Percentiles rank a stretch among this genome's conserved stretches.
These are phyloP conservation scores for Talaromyces trachyspermus DNA, from an alignment of 495 filamentous ascomycete species.

Conservation along the genomic window DNA sequence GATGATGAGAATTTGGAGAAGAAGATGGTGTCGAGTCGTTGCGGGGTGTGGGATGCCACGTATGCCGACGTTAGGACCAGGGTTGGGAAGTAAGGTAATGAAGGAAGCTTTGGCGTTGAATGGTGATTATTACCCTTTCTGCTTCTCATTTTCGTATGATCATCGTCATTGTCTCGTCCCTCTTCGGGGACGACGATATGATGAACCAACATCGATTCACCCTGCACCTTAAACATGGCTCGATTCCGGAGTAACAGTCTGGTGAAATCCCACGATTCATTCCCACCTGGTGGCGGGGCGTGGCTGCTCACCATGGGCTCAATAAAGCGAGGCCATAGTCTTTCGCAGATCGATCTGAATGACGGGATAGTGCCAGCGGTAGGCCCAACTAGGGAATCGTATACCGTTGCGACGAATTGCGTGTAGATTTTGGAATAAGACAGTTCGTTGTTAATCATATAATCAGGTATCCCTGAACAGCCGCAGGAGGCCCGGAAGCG, in stretches of 20 bases:
- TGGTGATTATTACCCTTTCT: neutral
- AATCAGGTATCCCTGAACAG: conserved; percentile 22
- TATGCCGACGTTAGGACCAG: conserved; percentile 81
- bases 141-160: conserved; percentile 8
- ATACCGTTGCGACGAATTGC: conserved; percentile 35
- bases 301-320: conserved; percentile 36
- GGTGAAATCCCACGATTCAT: conserved; percentile 70
- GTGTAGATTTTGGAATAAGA: conserved; percentile 23
- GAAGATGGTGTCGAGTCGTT: conserved; percentile 66
- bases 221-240: conserved; percentile 68
- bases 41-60: conserved; percentile 81
- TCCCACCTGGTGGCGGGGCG: conserved; percentile 24
- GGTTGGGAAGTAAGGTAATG: conserved; percentile 72
- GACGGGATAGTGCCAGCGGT: conserved; percentile 37
- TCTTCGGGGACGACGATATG: conserved; percentile 54
- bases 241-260: conserved; percentile 69
- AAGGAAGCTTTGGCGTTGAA: conserved; percentile 30
- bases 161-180: conserved; percentile 20
- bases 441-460: conserved; percentile 7
- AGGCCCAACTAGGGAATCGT: conserved; percentile 35
- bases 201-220: conserved; percentile 64
- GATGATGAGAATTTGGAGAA: conserved; percentile 76
- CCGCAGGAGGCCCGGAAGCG: conserved; percentile 32
- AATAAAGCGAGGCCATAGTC: conserved; percentile 76
- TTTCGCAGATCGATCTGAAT: conserved; percentile 40